A percentile compares a stretch with the other conserved stretches of the same genome.
phyloP scores from a whole-genome alignment of 768 basidiomycete genomes.

The Trametes cingulata region DNA sequence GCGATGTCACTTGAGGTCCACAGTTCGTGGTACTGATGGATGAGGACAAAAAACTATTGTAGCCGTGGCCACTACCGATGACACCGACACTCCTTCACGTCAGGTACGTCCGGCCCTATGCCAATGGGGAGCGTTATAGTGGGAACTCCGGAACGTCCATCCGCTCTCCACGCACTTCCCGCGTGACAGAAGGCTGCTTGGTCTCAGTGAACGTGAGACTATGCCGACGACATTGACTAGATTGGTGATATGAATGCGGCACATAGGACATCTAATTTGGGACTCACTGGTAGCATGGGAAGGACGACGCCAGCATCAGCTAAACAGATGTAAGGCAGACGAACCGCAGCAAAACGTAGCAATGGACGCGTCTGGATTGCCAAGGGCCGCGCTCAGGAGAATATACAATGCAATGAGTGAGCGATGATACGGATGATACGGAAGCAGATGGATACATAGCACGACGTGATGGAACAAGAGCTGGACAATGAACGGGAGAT shows the following conservation, averaged over 20 bases:
- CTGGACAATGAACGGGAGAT: not conserved
- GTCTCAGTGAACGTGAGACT: not conserved
- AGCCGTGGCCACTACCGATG: not conserved
- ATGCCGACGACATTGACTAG: not conserved
- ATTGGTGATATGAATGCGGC: too few relatives aligned
- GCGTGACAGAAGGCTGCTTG: too few relatives aligned
- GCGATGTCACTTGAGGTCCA: too few relatives aligned
- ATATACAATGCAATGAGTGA: constrained; percentile 14
- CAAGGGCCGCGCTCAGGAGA: not conserved
- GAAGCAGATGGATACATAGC: constrained; percentile 14
- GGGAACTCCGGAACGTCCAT: not conserved
- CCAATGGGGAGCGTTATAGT: not conserved
- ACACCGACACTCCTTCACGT: not conserved
- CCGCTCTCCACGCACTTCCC: constrained; percentile 7
- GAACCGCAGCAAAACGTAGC: not conserved
- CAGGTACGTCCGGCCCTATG: not conserved
- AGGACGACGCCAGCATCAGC: not conserved
- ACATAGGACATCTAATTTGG: not conserved
- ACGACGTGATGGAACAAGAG: not conserved
- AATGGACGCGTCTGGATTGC: not conserved
- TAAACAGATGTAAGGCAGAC: not conserved
- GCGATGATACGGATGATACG: constrained; percentile 6
- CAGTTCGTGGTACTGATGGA: not conserved
- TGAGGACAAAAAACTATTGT: not conserved
- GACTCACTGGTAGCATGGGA: not conserved